These are phyloP conservation scores for Gentiana dahurica DNA, from an alignment of 257 asterid genomes.

Conservation along the genomic window DNA sequence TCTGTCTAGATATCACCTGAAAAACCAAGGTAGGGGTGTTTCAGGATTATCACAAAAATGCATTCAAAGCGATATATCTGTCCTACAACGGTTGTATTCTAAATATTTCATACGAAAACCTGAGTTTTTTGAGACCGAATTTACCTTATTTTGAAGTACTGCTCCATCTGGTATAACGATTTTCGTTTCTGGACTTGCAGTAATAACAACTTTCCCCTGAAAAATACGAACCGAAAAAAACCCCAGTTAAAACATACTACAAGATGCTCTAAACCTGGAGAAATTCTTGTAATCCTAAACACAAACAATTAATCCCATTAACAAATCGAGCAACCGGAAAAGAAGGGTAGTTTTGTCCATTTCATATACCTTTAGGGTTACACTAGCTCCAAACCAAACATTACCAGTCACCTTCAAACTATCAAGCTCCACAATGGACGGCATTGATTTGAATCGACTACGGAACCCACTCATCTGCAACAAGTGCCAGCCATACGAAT, in stretches of 20 bases:
- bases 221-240: constrained; percentile 2
- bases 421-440: constrained; percentile 70
- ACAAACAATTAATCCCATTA: too few species aligned
- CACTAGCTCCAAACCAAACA: constrained; percentile 74
- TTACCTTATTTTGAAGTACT: constrained; percentile 61
- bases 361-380: constrained; percentile 62
- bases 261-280: too few species aligned
- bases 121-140: background rate
- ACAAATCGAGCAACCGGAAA: too few species aligned
- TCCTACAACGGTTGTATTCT: background rate
- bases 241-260: too few species aligned
- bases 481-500: constrained; percentile 5
- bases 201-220: constrained; percentile 66
- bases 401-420: constrained; percentile 76
- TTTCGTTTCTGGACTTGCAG: constrained; percentile 37
- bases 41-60: background rate
- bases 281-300: too few species aligned
- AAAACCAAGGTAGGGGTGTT: background rate
- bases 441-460: constrained; percentile 70
- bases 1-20: constrained; percentile 11
- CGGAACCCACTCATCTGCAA: constrained; percentile 54
- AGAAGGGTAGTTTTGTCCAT: too few species aligned
- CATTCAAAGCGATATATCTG: background rate
- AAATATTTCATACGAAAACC: too few species aligned
- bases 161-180: constrained; percentile 58